These are phyloP conservation scores for Chiua sp. DNA, from an alignment of 1,284 basidiomycete species.

Conservation along the genomic window DNA sequence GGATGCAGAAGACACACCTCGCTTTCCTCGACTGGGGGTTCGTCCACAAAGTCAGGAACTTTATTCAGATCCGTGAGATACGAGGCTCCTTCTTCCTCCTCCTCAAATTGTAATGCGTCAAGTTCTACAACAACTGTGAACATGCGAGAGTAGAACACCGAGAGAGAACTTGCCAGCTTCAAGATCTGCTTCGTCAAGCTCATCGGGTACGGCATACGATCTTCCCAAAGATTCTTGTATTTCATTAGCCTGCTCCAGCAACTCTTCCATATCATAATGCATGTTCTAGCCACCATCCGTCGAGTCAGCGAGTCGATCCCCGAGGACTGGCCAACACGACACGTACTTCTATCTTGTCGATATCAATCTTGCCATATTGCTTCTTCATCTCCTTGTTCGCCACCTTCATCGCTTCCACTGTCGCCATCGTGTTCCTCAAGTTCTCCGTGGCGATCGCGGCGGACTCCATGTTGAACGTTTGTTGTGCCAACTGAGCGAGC, in stretches of 20 bases:
- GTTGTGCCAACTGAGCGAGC: slow-evolving; percentile 90
- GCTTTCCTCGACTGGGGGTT: slow-evolving; percentile 70
- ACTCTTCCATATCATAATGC: slow-evolving; percentile 98
- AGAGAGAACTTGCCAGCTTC: slow-evolving; percentile 78
- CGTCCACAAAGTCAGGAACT: slow-evolving; percentile 90
- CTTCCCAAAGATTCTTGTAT: slow-evolving; percentile 95
- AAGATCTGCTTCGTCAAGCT: slow-evolving; percentile 96
- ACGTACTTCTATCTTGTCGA: slow-evolving; percentile 96
- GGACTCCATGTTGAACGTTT: slow-evolving; percentile 99
- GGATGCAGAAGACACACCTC: slow-evolving; percentile 50
- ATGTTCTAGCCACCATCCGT: slow-evolving; percentile 66
- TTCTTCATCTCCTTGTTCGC: slow-evolving; percentile 98
- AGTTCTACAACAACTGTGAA: slow-evolving; percentile 65
- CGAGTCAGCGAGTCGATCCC: slow-evolving; percentile 5
- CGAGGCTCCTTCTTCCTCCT: slow-evolving; percentile 86
- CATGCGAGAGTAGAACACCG: neutral
- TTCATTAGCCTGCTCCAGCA: slow-evolving; percentile 97
- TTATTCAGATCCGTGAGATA: slow-evolving; percentile 88
- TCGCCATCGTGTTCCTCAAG: slow-evolving; percentile 99
- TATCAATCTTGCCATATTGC: slow-evolving; percentile 97
- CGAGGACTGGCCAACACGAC: neutral
- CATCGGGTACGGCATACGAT: slow-evolving; percentile 97
- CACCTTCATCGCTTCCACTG: slow-evolving; percentile 96
- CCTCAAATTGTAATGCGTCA: slow-evolving; percentile 87
- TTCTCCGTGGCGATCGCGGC: slow-evolving; percentile 97